Evolutionary conservation across 306 rosid species (phyloP).

Genomic region (Malus fusca): DNA sequence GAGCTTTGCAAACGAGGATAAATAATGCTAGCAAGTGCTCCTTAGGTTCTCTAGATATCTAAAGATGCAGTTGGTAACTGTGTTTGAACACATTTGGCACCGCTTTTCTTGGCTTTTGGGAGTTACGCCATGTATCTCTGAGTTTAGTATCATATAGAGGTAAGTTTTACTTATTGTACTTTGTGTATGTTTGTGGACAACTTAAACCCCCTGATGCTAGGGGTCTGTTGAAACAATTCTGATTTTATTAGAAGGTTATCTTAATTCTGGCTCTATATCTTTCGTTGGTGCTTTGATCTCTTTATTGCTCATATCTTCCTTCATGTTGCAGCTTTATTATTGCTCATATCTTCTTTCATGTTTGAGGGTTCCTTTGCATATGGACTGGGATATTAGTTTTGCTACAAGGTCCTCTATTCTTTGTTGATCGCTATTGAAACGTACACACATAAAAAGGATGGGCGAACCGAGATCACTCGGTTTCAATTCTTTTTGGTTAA

Average conservation of each 20-base stretch:
- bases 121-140: too few relatives aligned
- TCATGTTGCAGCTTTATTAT: neutral
- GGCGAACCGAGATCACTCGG: neutral
- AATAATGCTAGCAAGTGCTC: conserved; percentile 23
- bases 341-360: neutral
- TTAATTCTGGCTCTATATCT: conserved; percentile 18
- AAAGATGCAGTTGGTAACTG: conserved; percentile 16
- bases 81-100: conserved; percentile 29
- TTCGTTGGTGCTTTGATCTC: neutral
- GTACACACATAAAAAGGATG: neutral
- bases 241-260: conserved; percentile 31
- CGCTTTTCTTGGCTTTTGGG: neutral
- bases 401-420: neutral
- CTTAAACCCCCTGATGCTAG: conserved; percentile 26
- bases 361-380: neutral
- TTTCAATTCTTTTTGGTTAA: neutral
- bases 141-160: conserved; percentile 20
- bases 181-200: conserved; percentile 46
- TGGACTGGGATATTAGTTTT: neutral
- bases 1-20: conserved; percentile 35
- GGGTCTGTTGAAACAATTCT: conserved; percentile 24
- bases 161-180: conserved; percentile 45
- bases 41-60: conserved; percentile 16
- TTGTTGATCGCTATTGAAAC: neutral
- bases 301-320: too few relatives aligned